phyloP scores from a whole-genome alignment of 768 basidiomycete species.

The Collybia nuda region DNA sequence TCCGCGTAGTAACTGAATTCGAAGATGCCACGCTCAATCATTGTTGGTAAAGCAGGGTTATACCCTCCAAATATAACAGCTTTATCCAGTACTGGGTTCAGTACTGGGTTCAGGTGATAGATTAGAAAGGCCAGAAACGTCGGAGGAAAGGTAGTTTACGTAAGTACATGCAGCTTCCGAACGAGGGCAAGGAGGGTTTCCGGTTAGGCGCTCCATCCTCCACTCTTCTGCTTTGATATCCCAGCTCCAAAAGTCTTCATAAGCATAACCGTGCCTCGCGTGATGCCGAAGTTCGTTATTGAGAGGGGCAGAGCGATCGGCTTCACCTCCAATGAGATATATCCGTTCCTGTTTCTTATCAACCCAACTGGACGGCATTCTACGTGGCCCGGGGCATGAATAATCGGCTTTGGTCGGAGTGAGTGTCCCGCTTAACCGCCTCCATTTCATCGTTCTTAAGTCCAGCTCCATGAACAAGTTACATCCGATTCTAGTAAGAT shows the following conservation, averaged over 20 bases:
- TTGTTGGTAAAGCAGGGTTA: slow-evolving; percentile 23
- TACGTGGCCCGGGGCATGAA: slow-evolving; percentile 29
- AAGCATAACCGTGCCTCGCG: slow-evolving; percentile 16
- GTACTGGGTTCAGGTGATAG: slow-evolving; percentile 22
- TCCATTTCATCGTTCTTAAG: slow-evolving; percentile 29
- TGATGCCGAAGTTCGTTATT: slow-evolving; percentile 21
- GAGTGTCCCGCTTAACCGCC: slow-evolving; percentile 20
- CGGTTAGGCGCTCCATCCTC: slow-evolving; percentile 29
- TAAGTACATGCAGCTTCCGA: slow-evolving; percentile 31
- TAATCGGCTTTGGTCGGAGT: slow-evolving; percentile 11
- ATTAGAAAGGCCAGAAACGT: neutral
- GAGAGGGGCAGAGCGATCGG: slow-evolving; percentile 28
- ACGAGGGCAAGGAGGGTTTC: slow-evolving; percentile 33
- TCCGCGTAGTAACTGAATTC: slow-evolving; percentile 37
- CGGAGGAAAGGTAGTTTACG: slow-evolving; percentile 14
- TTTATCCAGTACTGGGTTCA: slow-evolving; percentile 29
- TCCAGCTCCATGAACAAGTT: slow-evolving; percentile 37
- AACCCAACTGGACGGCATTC: slow-evolving; percentile 31
- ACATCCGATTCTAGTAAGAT: slow-evolving; percentile 24
- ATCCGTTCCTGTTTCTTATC: slow-evolving; percentile 22
- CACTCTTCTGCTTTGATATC: slow-evolving; percentile 27
- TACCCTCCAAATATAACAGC: slow-evolving; percentile 39
- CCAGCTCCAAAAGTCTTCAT: slow-evolving; percentile 38
- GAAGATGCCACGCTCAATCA: slow-evolving; percentile 14
- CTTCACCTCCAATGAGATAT: slow-evolving; percentile 31